Percentiles rank a stretch among this genome's conserved stretches.
phyloP scores from a whole-genome alignment of 148 eudicot species.

The Selenicereus undatus region DNA sequence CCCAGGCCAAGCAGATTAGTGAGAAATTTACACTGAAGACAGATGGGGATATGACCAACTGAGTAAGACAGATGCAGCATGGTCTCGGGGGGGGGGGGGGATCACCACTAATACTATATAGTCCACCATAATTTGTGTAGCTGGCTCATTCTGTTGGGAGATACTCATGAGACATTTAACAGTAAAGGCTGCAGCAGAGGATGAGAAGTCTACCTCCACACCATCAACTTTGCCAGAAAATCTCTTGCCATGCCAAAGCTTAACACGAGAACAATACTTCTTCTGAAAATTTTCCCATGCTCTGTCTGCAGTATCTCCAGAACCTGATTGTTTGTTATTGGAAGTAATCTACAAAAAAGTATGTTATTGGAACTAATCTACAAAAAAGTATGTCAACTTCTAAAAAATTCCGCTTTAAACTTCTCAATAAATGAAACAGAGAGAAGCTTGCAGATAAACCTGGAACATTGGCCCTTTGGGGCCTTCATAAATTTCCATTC shows the following conservation, averaged over 20 bases:
- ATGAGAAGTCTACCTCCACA: constrained; percentile 55
- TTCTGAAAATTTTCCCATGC: constrained; percentile 87
- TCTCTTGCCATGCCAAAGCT: constrained; percentile 83
- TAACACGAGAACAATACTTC: constrained; percentile 57
- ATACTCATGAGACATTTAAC: no score
- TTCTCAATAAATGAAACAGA: not conserved
- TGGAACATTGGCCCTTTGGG: constrained; percentile 71
- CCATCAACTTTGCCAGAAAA: constrained; percentile 84
- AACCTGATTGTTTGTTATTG: constrained; percentile 57
- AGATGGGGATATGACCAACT: not conserved
- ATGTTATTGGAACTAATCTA: constrained; percentile 63
- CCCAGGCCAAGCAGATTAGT: no score
- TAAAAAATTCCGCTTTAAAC: not conserved
- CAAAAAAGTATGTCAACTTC: constrained; percentile 10
- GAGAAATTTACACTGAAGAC: no score
- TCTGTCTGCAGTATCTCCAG: constrained; percentile 93
- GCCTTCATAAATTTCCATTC: constrained; percentile 85
- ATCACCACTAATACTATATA: not conserved
- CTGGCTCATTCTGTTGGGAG: no score
- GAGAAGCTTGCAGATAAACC: constrained; percentile 39
- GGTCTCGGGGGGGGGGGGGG: not conserved
- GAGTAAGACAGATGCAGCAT: not conserved
- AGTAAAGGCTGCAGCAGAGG: not conserved
- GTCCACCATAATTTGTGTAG: no score
- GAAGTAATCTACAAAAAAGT: constrained; percentile 59